These are phyloP conservation scores for Piper longum DNA, from an alignment of 164 flowering plant genomes.

Conservation along the genomic window DNA sequence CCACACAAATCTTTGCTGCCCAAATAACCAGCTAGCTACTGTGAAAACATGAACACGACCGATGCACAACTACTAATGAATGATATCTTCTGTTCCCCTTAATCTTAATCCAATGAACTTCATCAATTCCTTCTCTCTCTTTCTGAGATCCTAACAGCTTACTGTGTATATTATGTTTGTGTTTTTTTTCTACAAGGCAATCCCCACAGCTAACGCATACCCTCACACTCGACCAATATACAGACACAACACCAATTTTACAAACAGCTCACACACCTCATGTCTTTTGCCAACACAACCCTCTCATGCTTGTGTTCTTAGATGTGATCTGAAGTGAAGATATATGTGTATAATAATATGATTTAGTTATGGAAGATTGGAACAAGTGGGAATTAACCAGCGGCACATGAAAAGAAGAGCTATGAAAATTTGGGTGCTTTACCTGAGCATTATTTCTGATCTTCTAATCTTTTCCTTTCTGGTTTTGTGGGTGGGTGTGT, in stretches of 20 bases:
- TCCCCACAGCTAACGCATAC: too few species aligned
- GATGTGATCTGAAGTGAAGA: conserved; percentile 3
- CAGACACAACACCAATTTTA: neutral
- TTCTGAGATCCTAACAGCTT: neutral
- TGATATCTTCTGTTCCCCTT: conserved; percentile 14
- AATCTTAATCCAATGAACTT: conserved; percentile 3
- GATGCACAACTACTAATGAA: neutral
- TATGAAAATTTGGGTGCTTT: neutral
- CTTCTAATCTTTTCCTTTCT: neutral
- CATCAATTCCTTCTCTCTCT: conserved; percentile 6
- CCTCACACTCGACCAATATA: conserved; percentile 1
- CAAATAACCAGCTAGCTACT: neutral
- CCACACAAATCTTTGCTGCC: neutral
- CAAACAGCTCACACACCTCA: neutral
- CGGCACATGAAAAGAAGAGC: conserved; percentile 18
- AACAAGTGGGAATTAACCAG: conserved; percentile 50
- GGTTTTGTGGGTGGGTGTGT: conserved; percentile 2
- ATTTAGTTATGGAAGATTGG: conserved; percentile 15
- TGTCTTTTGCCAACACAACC: neutral
- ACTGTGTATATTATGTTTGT: too few species aligned
- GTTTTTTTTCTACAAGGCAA: too few species aligned
- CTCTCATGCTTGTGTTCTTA: too few species aligned
- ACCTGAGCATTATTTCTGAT: conserved; percentile 1
- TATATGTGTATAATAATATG: neutral
- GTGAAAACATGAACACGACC: neutral